Conservation (phyloP, 2,329 filamentous ascomycete species). For the Kalaharituber pfeilii region DNA sequence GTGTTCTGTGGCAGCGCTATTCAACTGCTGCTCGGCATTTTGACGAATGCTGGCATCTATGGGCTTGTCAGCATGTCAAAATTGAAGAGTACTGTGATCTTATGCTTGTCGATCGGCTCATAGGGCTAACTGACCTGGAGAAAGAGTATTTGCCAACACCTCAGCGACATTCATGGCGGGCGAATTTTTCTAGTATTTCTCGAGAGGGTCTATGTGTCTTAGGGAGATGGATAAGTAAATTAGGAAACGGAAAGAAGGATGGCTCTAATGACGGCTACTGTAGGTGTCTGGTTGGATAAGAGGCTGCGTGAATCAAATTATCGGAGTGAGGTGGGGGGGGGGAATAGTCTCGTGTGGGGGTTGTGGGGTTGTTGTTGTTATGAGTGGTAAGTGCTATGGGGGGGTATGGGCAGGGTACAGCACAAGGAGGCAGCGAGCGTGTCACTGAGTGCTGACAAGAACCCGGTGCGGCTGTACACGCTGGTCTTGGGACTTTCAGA, state of each 20-base stretch:
- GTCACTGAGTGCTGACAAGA: not conserved
- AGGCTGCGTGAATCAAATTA: not conserved
- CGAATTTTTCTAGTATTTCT: constrained; percentile 25
- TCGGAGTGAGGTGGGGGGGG: not conserved
- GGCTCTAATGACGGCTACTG: not conserved
- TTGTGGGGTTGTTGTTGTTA: no score
- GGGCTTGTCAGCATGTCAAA: constrained; percentile 20
- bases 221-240: constrained; percentile 25
- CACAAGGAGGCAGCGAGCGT: not conserved
- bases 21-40: constrained; percentile 84
- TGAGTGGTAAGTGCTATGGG: not conserved
- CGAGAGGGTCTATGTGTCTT: constrained; percentile 2
- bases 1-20: constrained; percentile 79
- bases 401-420: not conserved
- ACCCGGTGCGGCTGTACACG: not conserved
- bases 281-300: not conserved
- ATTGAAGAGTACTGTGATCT: not conserved
- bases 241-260: constrained; percentile 19
- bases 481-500: not conserved
- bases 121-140: constrained; percentile 50
- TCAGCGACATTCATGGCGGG: constrained; percentile 89
- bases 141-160: constrained; percentile 93
- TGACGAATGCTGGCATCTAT: constrained; percentile 78
- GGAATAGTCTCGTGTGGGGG: no score
- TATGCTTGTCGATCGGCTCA: not conserved